These are phyloP conservation scores for Verticillium dahliae DNA, from an alignment of 2,329 filamentous ascomycete genomes.

Conservation along the genomic window DNA sequence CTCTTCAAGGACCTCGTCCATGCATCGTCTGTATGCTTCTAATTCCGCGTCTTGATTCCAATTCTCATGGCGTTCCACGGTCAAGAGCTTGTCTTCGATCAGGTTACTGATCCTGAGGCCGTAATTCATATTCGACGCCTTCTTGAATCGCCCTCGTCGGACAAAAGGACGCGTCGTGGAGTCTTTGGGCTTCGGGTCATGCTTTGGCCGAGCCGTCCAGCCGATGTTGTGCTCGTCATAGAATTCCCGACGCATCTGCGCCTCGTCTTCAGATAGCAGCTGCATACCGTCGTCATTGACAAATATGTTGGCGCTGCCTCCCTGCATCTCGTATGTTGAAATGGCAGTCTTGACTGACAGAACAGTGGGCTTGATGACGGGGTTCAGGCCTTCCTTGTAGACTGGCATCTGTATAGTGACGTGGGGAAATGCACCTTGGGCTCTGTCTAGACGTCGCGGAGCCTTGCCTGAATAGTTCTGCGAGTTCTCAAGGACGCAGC, in stretches of 20 bases:
- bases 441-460: constrained; percentile 18
- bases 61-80: constrained; percentile 33
- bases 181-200: constrained; percentile 39
- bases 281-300: constrained; percentile 60
- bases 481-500: constrained; percentile 33
- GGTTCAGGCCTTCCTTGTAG: constrained; percentile 31
- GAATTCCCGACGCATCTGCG: constrained; percentile 35
- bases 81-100: constrained; percentile 52
- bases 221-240: constrained; percentile 43
- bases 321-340: constrained; percentile 50
- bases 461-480: constrained; percentile 33
- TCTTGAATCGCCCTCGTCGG: constrained; percentile 62
- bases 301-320: constrained; percentile 44
- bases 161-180: constrained; percentile 30
- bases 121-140: constrained; percentile 73
- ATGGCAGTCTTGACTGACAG: constrained; percentile 50
- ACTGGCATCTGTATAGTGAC: constrained; percentile 37
- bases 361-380: constrained; percentile 47
- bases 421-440: constrained; percentile 22
- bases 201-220: constrained; percentile 39
- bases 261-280: constrained; percentile 35
- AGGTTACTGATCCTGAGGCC: constrained; percentile 54
- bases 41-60: constrained; percentile 37
- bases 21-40: constrained; percentile 40
- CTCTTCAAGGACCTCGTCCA: constrained; percentile 44